Evolutionary conservation across 768 basidiomycete genomes (phyloP), one percentile per base, ranked within the genome.

Genomic region (Amanita inopinata): DNA sequence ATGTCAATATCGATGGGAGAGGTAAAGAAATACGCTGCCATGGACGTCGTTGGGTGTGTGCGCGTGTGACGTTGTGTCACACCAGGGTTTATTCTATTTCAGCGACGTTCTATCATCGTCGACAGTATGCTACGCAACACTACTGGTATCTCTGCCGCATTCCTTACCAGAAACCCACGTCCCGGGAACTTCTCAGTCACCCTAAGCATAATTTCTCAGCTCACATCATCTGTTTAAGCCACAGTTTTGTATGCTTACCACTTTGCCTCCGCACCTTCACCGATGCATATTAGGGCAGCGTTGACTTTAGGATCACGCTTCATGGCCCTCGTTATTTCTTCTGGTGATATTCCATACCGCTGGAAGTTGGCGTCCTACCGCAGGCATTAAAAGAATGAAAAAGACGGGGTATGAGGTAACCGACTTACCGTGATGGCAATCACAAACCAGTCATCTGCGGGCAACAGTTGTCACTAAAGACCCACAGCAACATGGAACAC

Each of bases 11-110:
- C 93, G 47, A 98, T 78, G 2, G 91, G 87, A 5, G 83, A 83
- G 35, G 81, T 74, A 59, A 96, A 96, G 71, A 96, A 94, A 63
- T 87, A 93, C 2, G 85, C 80, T 34, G 92, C 83, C 84, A 87
- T 87, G 36, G 47, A 47, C 44, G 43, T 15, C 18, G 46, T 32
- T 17, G 37, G 31, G 28, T 14, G 15, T 9, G 40, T 22, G n/a
- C n/a, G n/a, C n/a, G n/a, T 28, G 27, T 28, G 27, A 28, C 27
- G 27, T 28, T n/a, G 27, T 28, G 27, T 40, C 25, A 9, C 39
- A 31, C 3, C 10, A n/a, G 14, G 10, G 15, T 31, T 9, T 18
- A 28, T 18, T 31, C 12, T 41, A 22, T 36, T n/a, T 37, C 27
- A 36, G 14, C 42, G 60, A 23, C 69, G 62, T 41, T 74, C 73